Evolutionary conservation across 768 basidiomycete species (phyloP).

Genomic region (Kondoa subrosea): DNA sequence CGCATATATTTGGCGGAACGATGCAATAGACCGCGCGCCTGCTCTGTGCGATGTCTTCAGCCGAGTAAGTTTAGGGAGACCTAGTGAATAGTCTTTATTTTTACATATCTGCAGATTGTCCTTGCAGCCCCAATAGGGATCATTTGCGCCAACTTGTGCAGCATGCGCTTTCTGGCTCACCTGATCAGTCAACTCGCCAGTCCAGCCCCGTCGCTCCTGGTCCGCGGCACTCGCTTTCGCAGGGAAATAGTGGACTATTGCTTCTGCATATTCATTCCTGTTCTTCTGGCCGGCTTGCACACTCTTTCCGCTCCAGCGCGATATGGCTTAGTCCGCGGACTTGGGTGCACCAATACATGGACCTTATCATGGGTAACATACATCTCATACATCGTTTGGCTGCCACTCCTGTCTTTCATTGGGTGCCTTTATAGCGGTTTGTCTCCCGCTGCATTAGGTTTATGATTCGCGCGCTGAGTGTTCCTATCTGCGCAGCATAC

Average conservation of each 20-base stretch:
- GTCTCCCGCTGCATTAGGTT: not conserved
- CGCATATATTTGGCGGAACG: constrained; percentile 14
- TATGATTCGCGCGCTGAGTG: too few species aligned
- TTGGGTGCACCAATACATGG: constrained; percentile 8
- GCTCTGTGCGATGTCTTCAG: constrained; percentile 19
- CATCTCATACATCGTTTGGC: constrained; percentile 12
- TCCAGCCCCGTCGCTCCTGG: constrained; percentile 13
- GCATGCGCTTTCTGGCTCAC: constrained; percentile 18
- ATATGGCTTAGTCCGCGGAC: constrained; percentile 3
- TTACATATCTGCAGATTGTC: constrained; percentile 8
- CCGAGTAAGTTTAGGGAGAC: constrained; percentile 9
- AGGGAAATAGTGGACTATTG: constrained; percentile 14
- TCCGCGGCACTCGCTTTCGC: not conserved
- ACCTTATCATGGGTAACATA: constrained; percentile 14
- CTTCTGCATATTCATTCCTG: constrained; percentile 17
- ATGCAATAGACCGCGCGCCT: constrained; percentile 16
- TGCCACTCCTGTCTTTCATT: constrained; percentile 10
- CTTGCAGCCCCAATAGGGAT: constrained; percentile 13
- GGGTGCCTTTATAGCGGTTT: constrained; percentile 11
- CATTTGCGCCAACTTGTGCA: constrained; percentile 15
- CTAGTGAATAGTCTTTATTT: not conserved
- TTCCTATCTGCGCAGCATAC: constrained; percentile 14
- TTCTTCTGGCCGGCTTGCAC: constrained; percentile 15
- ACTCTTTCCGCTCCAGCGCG: constrained; percentile 14
- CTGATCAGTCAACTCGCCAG: constrained; percentile 17